Evolutionary conservation across 371 early-diverging fungal genomes (phyloP), one percentile per base, ranked within the genome.

Genomic region (Chytridium lagenaria): DNA sequence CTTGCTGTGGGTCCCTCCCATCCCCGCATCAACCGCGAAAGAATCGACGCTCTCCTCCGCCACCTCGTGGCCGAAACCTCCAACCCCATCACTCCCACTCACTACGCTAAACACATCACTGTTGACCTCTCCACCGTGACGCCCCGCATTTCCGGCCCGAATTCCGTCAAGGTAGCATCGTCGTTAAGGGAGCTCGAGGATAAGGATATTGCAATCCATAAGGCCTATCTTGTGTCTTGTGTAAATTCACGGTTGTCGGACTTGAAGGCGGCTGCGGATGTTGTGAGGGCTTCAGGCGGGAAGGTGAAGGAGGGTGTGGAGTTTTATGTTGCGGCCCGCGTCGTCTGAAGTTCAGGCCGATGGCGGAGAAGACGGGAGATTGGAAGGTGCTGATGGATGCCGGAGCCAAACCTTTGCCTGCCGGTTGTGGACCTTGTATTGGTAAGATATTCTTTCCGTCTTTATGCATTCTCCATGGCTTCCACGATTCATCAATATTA

Each of bases 361-460:
- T 50, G 93, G 90, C 0, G 92, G 92, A 74, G 83, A 81, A 33
- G 82, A n/a, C 87, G 28, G 97, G 98, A 22, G 93, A 95, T 76
- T 98, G 98, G 98, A 82, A 90, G 55, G 81, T 84, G 1, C 82
- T 98, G 51, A 70, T 97, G 33, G 86, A 92, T 26, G 96, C 98
- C 0, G 98, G 98, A 10, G 97, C 96, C n/a, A 90, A 81, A 50
- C 84, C 91, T 0, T 80, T 98, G 64, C 95, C 95, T 7, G 93
- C 96, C 28, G 98, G 98, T 28, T 98, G 98, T 82, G 98, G 98
- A 1, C 98, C 97, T 33, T 98, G 98, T 81, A 94, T 98, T 67
- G 96, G 55, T 55, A 55, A 23, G 55, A 23, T 55, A 19, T 44
- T 19, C 44, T n/a, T n/a, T n/a, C n/a, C n/a, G n/a, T n/a, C n/a